Percentiles rank a stretch among this genome's conserved stretches.
Evolutionary conservation across 2,329 filamentous ascomycete species (phyloP).

Genomic region (Periconia macrospinosa): DNA sequence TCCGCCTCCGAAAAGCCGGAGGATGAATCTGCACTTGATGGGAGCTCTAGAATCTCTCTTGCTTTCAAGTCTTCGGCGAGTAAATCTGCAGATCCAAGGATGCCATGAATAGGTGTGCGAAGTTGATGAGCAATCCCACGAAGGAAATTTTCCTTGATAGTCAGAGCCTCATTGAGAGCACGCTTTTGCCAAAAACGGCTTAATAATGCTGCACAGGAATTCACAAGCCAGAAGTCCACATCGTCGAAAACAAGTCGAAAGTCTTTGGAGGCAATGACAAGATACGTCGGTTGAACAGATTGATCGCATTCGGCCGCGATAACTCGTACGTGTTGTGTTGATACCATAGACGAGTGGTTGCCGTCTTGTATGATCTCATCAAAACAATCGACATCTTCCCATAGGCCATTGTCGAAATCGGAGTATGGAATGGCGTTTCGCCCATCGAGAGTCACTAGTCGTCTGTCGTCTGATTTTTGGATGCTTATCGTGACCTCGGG

Average conservation of each 20-base stretch:
- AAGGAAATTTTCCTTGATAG: constrained; percentile 50
- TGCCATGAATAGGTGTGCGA: constrained; percentile 53
- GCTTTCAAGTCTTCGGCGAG: constrained; percentile 46
- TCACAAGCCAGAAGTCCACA: constrained; percentile 51
- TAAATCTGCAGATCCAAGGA: constrained; percentile 47
- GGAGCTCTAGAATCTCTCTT: constrained; percentile 15
- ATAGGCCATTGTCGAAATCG: constrained; percentile 44
- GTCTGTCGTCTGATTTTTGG: constrained; percentile 20
- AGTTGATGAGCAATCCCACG: constrained; percentile 53
- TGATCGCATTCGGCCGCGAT: constrained; percentile 43
- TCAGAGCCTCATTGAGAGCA: constrained; percentile 45
- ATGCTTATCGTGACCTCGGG: constrained; percentile 36
- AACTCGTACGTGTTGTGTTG: constrained; percentile 39
- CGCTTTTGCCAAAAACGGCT: constrained; percentile 44
- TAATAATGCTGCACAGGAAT: constrained; percentile 44
- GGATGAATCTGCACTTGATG: constrained; percentile 8
- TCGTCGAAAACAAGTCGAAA: constrained; percentile 52
- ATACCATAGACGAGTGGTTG: constrained; percentile 37
- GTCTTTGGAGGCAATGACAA: constrained; percentile 47
- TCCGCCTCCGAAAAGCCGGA: constrained; percentile 16
- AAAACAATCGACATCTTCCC: constrained; percentile 49
- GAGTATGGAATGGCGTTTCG: constrained; percentile 26
- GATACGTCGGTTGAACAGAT: constrained; percentile 31
- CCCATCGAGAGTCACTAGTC: constrained; percentile 26
- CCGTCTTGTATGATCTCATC: constrained; percentile 42